Evolutionary conservation across 345 rosid genomes (phyloP).

Genomic region (Gossypium longicalyx): DNA sequence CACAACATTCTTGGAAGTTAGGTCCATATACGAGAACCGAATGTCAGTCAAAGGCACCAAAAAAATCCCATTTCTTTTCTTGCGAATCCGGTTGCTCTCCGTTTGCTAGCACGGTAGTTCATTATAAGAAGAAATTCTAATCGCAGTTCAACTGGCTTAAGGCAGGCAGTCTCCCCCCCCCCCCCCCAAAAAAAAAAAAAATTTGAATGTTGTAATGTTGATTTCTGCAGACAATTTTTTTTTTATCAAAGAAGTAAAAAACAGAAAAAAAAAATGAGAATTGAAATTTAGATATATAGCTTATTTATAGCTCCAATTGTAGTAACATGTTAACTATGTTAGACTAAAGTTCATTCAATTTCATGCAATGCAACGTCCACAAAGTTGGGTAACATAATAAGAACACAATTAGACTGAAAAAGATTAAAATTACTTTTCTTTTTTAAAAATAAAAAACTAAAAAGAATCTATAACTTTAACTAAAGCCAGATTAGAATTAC

Average conservation of each 20-base stretch:
- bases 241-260: background rate
- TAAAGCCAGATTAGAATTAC: no score
- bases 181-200: no score
- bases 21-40: background rate
- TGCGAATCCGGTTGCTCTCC: background rate
- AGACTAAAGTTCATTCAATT: no score
- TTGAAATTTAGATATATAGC: background rate
- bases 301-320: background rate
- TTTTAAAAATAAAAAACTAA: no score
- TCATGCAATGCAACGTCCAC: no score
- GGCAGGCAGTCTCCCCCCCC: background rate
- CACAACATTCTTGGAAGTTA: background rate
- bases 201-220: constrained; percentile 6
- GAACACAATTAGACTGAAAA: no score
- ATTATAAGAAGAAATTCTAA: background rate
- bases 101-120: background rate
- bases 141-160: background rate
- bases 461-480: no score
- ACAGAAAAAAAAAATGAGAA: background rate
- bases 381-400: no score
- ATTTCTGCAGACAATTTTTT: background rate
- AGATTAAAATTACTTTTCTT: no score
- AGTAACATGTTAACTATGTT: no score
- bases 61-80: background rate
- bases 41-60: background rate